Evolutionary conservation across 768 basidiomycete species (phyloP).

Genomic region (Pisolithus albus): DNA sequence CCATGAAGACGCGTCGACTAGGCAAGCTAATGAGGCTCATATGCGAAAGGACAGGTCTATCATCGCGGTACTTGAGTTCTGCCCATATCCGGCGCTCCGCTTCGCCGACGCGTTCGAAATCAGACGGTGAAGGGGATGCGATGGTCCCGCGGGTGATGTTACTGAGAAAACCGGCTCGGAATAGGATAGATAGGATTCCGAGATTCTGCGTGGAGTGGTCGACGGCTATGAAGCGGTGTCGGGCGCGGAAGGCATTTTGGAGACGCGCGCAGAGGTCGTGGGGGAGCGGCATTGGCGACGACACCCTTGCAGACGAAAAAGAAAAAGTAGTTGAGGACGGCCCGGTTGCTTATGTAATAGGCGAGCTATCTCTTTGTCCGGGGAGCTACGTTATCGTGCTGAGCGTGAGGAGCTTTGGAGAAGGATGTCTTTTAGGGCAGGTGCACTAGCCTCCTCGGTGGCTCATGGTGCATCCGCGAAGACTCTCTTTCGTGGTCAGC

Average conservation of each 20-base stretch:
- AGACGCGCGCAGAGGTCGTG: slow-evolving; percentile 85
- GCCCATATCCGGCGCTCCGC: slow-evolving; percentile 85
- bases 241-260: slow-evolving; percentile 87
- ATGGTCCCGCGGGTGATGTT: slow-evolving; percentile 76
- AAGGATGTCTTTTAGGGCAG: too few species aligned
- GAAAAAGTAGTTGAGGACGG: neutral
- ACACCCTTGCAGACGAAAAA: neutral
- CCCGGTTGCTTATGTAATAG: neutral
- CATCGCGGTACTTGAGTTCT: slow-evolving; percentile 87
- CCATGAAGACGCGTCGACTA: slow-evolving; percentile 74
- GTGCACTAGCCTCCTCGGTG: too few species aligned
- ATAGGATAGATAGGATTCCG: slow-evolving; percentile 86
- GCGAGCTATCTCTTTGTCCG: neutral
- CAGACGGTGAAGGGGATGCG: slow-evolving; percentile 52
- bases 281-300: slow-evolving; percentile 47
- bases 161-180: slow-evolving; percentile 84
- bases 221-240: slow-evolving; percentile 70
- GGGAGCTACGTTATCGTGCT: too few species aligned
- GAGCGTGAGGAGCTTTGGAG: too few species aligned
- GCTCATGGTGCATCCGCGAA: too few species aligned
- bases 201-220: slow-evolving; percentile 85
- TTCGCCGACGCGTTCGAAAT: slow-evolving; percentile 53
- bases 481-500: too few species aligned
- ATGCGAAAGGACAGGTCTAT: slow-evolving; percentile 70
- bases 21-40: slow-evolving; percentile 85